Conservation (phyloP, 306 rosid genomes). For the Cicer pinnatifidum region DNA sequence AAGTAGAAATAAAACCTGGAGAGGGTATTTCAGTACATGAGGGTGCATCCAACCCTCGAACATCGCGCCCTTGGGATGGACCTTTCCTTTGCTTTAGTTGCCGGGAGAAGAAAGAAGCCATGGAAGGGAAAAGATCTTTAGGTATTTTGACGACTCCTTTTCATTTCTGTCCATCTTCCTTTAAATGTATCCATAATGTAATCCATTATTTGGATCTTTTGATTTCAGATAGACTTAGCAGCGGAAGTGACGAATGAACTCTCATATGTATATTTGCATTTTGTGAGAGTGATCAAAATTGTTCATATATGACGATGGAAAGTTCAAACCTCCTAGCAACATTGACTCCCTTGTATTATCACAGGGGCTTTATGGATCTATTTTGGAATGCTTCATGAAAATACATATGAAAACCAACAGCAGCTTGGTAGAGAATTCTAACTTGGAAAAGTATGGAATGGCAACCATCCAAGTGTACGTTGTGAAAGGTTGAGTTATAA, state of each 20-base stretch:
- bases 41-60: constrained; percentile 62
- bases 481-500: constrained; percentile 45
- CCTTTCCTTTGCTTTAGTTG: constrained; percentile 94
- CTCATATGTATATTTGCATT: constrained; percentile 55
- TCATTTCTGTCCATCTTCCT: constrained; percentile 34
- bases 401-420: constrained; percentile 48
- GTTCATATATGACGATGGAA: constrained; percentile 47
- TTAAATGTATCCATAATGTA: constrained; percentile 21
- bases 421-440: constrained; percentile 45
- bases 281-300: constrained; percentile 58
- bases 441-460: constrained; percentile 44
- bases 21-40: constrained; percentile 89
- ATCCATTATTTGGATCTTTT: constrained; percentile 37
- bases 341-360: constrained; percentile 58
- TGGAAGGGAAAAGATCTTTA: constrained; percentile 88
- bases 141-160: constrained; percentile 52
- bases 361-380: constrained; percentile 53
- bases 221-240: constrained; percentile 82
- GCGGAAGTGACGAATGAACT: constrained; percentile 81
- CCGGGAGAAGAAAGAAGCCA: constrained; percentile 97
- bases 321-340: constrained; percentile 52
- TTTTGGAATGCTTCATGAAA: constrained; percentile 54
- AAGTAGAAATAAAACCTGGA: constrained; percentile 88
- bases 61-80: constrained; percentile 97
- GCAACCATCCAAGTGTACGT: constrained; percentile 37